Percentiles rank a stretch among this genome's conserved stretches.
These are phyloP conservation scores for Royoungia palumana DNA, from an alignment of 768 basidiomycete genomes.

Conservation along the genomic window DNA sequence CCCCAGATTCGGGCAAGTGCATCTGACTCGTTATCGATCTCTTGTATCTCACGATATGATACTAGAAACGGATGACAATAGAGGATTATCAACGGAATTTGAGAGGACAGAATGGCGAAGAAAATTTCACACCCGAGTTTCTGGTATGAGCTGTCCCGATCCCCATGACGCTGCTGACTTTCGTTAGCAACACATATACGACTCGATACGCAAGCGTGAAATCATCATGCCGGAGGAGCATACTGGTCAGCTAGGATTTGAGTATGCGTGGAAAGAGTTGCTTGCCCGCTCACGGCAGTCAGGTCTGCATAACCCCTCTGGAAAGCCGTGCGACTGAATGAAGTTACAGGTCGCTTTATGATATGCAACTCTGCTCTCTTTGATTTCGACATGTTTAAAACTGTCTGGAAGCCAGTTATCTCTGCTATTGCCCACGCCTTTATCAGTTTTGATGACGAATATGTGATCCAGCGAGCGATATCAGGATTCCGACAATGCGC, in stretches of 20 bases:
- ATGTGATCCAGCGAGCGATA: constrained; percentile 91
- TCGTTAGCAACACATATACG: constrained; percentile 79
- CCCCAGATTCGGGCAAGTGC: constrained; percentile 79
- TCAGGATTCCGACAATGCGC: constrained; percentile 97
- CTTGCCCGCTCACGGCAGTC: constrained; percentile 76
- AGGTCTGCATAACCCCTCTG: constrained; percentile 43
- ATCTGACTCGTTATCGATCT: background rate
- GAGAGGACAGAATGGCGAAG: constrained; percentile 84
- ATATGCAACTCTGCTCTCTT: constrained; percentile 77
- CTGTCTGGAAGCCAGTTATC: constrained; percentile 90
- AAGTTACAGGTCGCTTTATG: constrained; percentile 57
- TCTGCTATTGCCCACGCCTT: constrained; percentile 96
- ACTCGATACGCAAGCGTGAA: constrained; percentile 90
- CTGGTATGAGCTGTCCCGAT: constrained; percentile 47
- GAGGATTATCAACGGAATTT: constrained; percentile 93
- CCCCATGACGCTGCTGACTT: constrained; percentile 8
- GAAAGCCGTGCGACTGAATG: constrained; percentile 5
- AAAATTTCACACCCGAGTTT: constrained; percentile 82
- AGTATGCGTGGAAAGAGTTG: constrained; percentile 98
- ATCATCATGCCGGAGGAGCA: constrained; percentile 99
- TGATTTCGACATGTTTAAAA: constrained; percentile 90
- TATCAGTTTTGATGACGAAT: constrained; percentile 94
- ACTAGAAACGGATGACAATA: constrained; percentile 91
- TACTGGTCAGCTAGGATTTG: constrained; percentile 92
- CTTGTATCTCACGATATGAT: constrained; percentile 5